Percentiles rank a stretch among this genome's conserved stretches.
These are phyloP conservation scores for Agrostemma githago DNA, from an alignment of 148 eudicot genomes.

Conservation along the genomic window DNA sequence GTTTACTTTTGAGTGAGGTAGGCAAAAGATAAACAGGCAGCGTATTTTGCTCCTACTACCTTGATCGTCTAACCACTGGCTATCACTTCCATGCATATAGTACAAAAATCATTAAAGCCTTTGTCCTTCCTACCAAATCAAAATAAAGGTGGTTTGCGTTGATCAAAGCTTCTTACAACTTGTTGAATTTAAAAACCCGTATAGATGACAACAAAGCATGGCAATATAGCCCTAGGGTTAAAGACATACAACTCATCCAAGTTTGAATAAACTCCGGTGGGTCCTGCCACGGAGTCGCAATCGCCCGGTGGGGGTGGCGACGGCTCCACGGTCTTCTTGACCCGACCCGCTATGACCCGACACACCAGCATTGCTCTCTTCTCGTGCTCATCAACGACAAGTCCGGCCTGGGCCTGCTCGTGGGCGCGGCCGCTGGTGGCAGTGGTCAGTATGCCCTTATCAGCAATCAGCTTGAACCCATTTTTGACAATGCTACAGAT, in stretches of 20 bases:
- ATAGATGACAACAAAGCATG: slow-evolving; percentile 94
- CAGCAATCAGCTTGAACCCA: slow-evolving; percentile 50
- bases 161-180: slow-evolving; percentile 24
- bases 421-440: slow-evolving; percentile 91
- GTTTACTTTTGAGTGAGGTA: background rate
- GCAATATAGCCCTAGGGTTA: slow-evolving; percentile 89
- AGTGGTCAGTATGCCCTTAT: slow-evolving; percentile 63
- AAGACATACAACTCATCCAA: slow-evolving; percentile 88
- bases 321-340: slow-evolving; percentile 40
- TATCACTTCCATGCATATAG: slow-evolving; percentile 25
- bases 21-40: slow-evolving; percentile 10
- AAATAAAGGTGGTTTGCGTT: slow-evolving; percentile 15
- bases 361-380: slow-evolving; percentile 90
- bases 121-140: slow-evolving; percentile 28
- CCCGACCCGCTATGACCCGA: slow-evolving; percentile 84
- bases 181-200: slow-evolving; percentile 43
- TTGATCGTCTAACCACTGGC: slow-evolving; percentile 19
- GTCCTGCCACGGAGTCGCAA: slow-evolving; percentile 83
- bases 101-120: slow-evolving; percentile 27
- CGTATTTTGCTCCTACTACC: background rate
- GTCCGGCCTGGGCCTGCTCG: slow-evolving; percentile 44
- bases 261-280: slow-evolving; percentile 61
- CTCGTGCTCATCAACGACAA: slow-evolving; percentile 27
- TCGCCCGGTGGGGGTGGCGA: slow-evolving; percentile 41
- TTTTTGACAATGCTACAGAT: slow-evolving; percentile 67